phyloP scores from a whole-genome alignment of 441 rosid genomes.

The Brassica balearica region DNA sequence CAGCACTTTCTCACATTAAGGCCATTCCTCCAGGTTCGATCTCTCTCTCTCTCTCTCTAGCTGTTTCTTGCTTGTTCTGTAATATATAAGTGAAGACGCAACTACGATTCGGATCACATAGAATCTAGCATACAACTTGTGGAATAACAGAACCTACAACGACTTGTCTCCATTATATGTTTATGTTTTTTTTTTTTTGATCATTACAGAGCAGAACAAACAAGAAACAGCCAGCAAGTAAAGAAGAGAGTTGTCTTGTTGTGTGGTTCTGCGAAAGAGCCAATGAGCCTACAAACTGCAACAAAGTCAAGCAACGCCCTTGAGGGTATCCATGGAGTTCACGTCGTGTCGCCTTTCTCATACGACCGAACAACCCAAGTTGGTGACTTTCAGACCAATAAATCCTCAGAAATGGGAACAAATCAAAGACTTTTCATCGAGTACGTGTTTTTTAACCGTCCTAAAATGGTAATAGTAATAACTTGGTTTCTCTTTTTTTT shows the following conservation, averaged over 20 bases:
- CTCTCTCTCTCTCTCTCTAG: neutral
- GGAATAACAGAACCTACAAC: neutral
- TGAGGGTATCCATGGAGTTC: conserved; percentile 79
- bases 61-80: neutral
- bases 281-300: conserved; percentile 60
- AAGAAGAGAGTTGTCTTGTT: conserved; percentile 20
- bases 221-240: conserved; percentile 44
- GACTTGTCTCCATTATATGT: neutral
- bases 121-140: neutral
- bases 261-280: conserved; percentile 27
- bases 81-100: neutral
- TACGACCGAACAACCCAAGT: conserved; percentile 54
- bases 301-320: conserved; percentile 61
- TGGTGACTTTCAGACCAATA: conserved; percentile 54
- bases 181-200: conserved; percentile 9
- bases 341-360: conserved; percentile 71
- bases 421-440: conserved; percentile 65
- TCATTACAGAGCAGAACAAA: conserved; percentile 19
- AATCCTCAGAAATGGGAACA: conserved; percentile 50
- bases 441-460: conserved; percentile 48
- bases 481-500: neutral
- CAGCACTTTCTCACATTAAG: neutral
- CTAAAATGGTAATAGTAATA: neutral
- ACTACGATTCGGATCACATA: neutral
- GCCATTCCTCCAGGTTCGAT: conserved; percentile 35